Conservation (phyloP, 176 grass and related monocot genomes). For the Puya raimondii region DNA sequence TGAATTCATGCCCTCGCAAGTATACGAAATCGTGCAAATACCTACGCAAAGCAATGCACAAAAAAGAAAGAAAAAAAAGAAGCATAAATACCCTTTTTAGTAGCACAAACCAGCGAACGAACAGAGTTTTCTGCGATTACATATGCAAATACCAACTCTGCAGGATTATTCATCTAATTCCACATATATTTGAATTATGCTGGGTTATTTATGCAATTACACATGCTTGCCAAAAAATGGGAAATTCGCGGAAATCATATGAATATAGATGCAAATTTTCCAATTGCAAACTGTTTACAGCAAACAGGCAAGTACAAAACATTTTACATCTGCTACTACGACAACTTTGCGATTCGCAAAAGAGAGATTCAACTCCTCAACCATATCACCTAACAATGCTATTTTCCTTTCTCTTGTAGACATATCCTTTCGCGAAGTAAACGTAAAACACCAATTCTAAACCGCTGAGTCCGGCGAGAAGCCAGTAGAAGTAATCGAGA, state of each 20-base stretch:
- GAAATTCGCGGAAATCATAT: no score
- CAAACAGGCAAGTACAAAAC: not conserved
- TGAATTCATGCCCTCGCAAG: no score
- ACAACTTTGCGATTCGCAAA: not conserved
- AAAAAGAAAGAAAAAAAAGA: not conserved
- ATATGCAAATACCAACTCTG: no score
- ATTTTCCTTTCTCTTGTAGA: constrained; percentile 26
- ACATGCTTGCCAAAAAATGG: no score
- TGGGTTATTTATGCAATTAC: no score
- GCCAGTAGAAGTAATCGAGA: constrained; percentile 60
- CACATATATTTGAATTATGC: no score
- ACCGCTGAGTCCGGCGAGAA: constrained; percentile 32
- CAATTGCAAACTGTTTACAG: no score
- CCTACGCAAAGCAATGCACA: not conserved
- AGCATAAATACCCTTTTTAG: not conserved
- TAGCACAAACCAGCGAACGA: no score
- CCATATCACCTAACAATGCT: not conserved
- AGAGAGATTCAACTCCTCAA: not conserved
- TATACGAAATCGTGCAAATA: no score
- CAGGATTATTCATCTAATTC: no score
- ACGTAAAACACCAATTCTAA: constrained; percentile 29
- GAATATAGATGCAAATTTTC: no score
- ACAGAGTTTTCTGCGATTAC: no score
- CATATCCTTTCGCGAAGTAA: constrained; percentile 26
- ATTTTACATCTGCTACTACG: not conserved